A percentile compares a stretch with the other conserved stretches of the same genome.
These are phyloP conservation scores for Diaporthe destruens DNA, from an alignment of 2,329 filamentous ascomycete species.

Conservation along the genomic window DNA sequence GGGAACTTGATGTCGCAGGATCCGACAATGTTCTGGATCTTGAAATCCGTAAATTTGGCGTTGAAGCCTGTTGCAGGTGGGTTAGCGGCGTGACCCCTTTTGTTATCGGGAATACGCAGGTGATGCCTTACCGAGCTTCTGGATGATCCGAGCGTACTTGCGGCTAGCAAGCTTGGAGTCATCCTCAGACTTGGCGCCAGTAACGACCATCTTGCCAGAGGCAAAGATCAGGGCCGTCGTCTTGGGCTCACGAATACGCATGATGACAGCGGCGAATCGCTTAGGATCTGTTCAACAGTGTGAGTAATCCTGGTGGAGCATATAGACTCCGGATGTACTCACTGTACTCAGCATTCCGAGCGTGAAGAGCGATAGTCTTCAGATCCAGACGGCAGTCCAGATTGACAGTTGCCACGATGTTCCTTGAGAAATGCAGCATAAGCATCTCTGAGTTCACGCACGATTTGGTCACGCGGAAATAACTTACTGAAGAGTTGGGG, in stretches of 20 bases:
- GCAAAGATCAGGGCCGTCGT: slow-evolving; percentile 98
- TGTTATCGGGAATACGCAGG: fast-evolving
- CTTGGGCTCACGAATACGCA: slow-evolving; percentile 99
- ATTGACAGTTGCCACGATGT: slow-evolving; percentile 99
- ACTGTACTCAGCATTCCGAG: slow-evolving; percentile 96
- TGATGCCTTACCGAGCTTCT: slow-evolving; percentile 78
- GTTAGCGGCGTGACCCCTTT: neutral
- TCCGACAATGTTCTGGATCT: slow-evolving; percentile 99
- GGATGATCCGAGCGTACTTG: slow-evolving; percentile 99
- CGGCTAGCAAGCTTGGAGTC: slow-evolving; percentile 96
- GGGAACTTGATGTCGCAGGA: slow-evolving; percentile 99
- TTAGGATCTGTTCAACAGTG: slow-evolving; percentile 52
- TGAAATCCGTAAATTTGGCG: slow-evolving; percentile 99
- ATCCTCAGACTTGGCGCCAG: slow-evolving; percentile 97
- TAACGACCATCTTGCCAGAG: slow-evolving; percentile 99
- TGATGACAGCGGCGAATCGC: slow-evolving; percentile 99
- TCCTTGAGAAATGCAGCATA: slow-evolving; percentile 75
- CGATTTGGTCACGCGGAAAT: slow-evolving; percentile 55
- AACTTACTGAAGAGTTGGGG: slow-evolving; percentile 97
- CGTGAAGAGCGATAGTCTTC: slow-evolving; percentile 98
- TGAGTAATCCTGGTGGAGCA: slow-evolving; percentile 37
- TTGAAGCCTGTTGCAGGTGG: slow-evolving; percentile 74
- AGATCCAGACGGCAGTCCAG: slow-evolving; percentile 96
- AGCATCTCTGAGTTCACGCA: slow-evolving; percentile 62
- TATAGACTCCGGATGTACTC: slow-evolving; percentile 39